These are phyloP conservation scores for Quercus lobata DNA, from an alignment of 331 rosid genomes.

Conservation along the genomic window DNA sequence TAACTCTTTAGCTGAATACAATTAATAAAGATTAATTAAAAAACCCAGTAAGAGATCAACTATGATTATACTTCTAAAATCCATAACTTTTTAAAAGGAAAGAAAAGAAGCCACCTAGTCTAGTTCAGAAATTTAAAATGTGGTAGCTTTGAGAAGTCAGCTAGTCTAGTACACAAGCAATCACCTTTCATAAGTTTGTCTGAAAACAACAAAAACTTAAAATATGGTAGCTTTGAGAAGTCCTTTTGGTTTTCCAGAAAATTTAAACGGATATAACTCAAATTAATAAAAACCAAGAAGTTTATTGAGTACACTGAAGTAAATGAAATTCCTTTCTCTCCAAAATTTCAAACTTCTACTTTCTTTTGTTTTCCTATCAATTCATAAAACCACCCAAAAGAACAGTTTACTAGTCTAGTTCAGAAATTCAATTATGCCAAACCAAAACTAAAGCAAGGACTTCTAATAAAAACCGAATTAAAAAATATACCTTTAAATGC, in stretches of 20 bases:
- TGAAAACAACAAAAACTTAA: neutral
- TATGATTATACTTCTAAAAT: neutral
- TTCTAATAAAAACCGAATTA: neutral
- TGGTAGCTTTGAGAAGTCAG: too few species aligned
- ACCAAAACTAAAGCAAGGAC: neutral
- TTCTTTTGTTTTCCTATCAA: neutral
- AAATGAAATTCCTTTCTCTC: neutral
- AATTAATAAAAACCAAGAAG: neutral
- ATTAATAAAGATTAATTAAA: neutral
- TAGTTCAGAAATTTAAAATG: too few species aligned
- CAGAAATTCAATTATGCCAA: neutral
- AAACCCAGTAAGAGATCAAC: neutral
- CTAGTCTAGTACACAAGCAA: too few species aligned
- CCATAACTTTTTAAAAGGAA: too few species aligned
- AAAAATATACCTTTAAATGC: slow-evolving; percentile 57
- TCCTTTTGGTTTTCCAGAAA: neutral
- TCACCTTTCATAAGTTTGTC: neutral
- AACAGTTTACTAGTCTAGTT: neutral
- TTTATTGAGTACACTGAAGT: neutral
- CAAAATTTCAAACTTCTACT: neutral
- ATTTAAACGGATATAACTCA: neutral
- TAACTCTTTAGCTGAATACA: slow-evolving; percentile 56
- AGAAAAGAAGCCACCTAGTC: too few species aligned
- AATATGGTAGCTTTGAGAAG: neutral
- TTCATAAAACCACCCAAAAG: neutral